phyloP scores from a whole-genome alignment of 768 basidiomycete species.

The Phaeotremella fagi region DNA sequence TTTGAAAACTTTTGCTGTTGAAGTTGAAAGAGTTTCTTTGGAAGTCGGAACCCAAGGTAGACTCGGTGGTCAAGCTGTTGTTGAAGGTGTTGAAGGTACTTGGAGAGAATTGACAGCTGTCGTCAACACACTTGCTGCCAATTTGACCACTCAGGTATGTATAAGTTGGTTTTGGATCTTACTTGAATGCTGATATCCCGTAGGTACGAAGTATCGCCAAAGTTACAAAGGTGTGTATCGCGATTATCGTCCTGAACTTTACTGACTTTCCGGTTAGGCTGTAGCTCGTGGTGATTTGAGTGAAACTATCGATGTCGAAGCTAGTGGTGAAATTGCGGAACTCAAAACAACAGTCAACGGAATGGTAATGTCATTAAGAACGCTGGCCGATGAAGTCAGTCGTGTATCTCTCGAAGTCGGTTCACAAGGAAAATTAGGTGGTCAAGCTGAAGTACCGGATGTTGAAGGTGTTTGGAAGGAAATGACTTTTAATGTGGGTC shows the following conservation, averaged over 20 bases:
- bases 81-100: conserved; percentile 86
- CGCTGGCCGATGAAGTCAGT: conserved; percentile 87
- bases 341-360: conserved; percentile 85
- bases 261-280: conserved; percentile 50
- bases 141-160: conserved; percentile 52
- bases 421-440: conserved; percentile 70
- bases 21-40: conserved; percentile 72
- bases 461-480: conserved; percentile 91
- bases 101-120: conserved; percentile 86
- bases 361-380: conserved; percentile 82
- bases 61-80: conserved; percentile 82
- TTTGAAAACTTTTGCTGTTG: conserved; percentile 81
- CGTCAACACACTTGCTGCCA: conserved; percentile 61
- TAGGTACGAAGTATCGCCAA: conserved; percentile 73
- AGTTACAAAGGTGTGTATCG: conserved; percentile 63
- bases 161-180: conserved; percentile 35
- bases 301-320: conserved; percentile 82
- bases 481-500: conserved; percentile 46
- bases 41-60: conserved; percentile 57
- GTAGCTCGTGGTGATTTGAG: conserved; percentile 81
- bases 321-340: conserved; percentile 89
- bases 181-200: conserved; percentile 56
- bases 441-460: conserved; percentile 85
- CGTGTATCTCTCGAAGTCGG: conserved; percentile 59
- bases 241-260: background rate